These are phyloP conservation scores for Aspergillus flavus DNA, from an alignment of 2,329 filamentous ascomycete genomes.

Conservation along the genomic window DNA sequence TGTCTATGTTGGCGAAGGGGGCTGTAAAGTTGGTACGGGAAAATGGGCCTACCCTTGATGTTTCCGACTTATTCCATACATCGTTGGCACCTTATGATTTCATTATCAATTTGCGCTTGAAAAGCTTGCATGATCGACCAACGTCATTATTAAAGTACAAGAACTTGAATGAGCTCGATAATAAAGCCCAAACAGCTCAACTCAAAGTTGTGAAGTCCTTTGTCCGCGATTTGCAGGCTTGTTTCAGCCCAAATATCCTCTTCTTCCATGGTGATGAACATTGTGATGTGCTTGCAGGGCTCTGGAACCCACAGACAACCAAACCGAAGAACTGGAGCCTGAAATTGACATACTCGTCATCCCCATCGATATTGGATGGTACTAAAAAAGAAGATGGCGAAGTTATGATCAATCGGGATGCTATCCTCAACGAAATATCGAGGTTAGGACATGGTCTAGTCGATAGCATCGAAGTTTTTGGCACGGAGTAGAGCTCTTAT, in stretches of 20 bases:
- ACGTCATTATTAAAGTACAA: slow-evolving; percentile 63
- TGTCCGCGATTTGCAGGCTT: slow-evolving; percentile 65
- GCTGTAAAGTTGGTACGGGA: slow-evolving; percentile 65
- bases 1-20: slow-evolving; percentile 79
- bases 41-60: slow-evolving; percentile 56
- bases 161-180: slow-evolving; percentile 66
- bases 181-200: slow-evolving; percentile 51
- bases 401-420: slow-evolving; percentile 41
- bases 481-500: slow-evolving; percentile 17
- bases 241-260: slow-evolving; percentile 71
- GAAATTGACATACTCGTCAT: slow-evolving; percentile 42
- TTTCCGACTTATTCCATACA: slow-evolving; percentile 69
- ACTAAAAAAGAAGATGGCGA: slow-evolving; percentile 18
- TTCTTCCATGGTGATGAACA: slow-evolving; percentile 73
- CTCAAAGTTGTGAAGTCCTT: slow-evolving; percentile 66
- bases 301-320: slow-evolving; percentile 62
- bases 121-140: slow-evolving; percentile 47
- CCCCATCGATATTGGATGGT: slow-evolving; percentile 21
- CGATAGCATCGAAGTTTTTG: slow-evolving; percentile 62
- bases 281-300: slow-evolving; percentile 61
- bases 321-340: slow-evolving; percentile 38
- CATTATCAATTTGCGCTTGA: slow-evolving; percentile 69
- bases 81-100: slow-evolving; percentile 81
- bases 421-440: slow-evolving; percentile 49
- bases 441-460: slow-evolving; percentile 65